These are phyloP conservation scores for Hysterium pulicare DNA, from an alignment of 2,329 filamentous ascomycete genomes.

Conservation along the genomic window DNA sequence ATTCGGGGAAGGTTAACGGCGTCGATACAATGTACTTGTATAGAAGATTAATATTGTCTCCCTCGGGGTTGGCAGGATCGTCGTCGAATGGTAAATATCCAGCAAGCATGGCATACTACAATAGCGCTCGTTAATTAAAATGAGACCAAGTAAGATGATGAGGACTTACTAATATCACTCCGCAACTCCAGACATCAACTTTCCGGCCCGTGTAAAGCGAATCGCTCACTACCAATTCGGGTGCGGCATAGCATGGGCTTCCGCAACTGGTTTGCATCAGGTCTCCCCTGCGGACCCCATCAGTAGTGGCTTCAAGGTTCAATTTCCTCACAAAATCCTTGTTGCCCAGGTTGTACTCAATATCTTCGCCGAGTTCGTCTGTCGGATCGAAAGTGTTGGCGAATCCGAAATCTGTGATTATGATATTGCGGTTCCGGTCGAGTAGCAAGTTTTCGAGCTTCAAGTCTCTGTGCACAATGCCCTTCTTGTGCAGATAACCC, in stretches of 20 bases:
- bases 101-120: constrained; percentile 94
- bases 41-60: constrained; percentile 96
- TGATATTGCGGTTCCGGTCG: constrained; percentile 96
- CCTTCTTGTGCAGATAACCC: constrained; percentile 96
- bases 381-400: constrained; percentile 92
- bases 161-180: constrained; percentile 84
- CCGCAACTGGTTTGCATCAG: constrained; percentile 99
- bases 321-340: constrained; percentile 83
- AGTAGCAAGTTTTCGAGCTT: constrained; percentile 95
- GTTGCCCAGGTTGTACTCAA: constrained; percentile 82
- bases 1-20: constrained; percentile 95
- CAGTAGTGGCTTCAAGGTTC: constrained; percentile 77
- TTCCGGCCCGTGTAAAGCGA: constrained; percentile 96
- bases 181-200: constrained; percentile 98
- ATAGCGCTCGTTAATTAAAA: constrained; percentile 14
- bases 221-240: constrained; percentile 95
- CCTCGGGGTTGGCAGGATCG: constrained; percentile 95
- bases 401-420: constrained; percentile 99
- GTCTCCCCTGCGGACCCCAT: constrained; percentile 80
- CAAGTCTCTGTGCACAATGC: constrained; percentile 94
- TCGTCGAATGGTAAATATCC: constrained; percentile 98
- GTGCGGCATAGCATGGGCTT: constrained; percentile 95
- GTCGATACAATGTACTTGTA: constrained; percentile 99
- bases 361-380: constrained; percentile 85
- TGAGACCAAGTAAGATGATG: constrained; percentile 9